Evolutionary conservation across 2,329 filamentous ascomycete species (phyloP).

Genomic region (Hymenoscyphus fructigenus): DNA sequence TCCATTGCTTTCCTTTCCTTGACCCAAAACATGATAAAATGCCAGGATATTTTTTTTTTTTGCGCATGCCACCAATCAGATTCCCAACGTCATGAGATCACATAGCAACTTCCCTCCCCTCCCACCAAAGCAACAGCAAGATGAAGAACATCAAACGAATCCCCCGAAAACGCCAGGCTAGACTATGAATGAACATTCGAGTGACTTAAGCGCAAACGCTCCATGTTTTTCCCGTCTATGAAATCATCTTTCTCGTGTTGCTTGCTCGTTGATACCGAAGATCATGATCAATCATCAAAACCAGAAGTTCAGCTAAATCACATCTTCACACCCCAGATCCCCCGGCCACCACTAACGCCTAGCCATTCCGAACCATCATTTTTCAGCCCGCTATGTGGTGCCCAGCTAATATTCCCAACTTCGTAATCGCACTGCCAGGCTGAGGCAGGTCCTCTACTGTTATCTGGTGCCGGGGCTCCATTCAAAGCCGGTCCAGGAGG

Average conservation of each 20-base stretch:
- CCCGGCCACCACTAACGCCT: conserved; percentile 76
- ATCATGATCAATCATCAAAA: conserved; percentile 3
- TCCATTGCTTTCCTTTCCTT: neutral
- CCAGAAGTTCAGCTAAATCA: conserved; percentile 19
- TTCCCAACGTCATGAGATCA: neutral
- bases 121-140: neutral
- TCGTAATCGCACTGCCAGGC: conserved; percentile 87
- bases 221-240: conserved; percentile 18
- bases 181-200: conserved; percentile 21
- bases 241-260: conserved; percentile 5
- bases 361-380: conserved; percentile 78
- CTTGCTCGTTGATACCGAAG: neutral
- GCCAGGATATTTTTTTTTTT: conserved; percentile 3
- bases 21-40: neutral
- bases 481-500: conserved; percentile 44
- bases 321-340: conserved; percentile 65
- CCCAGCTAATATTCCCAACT: conserved; percentile 82
- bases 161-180: conserved; percentile 25
- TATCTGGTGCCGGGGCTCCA: conserved; percentile 53
- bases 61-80: neutral
- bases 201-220: conserved; percentile 9
- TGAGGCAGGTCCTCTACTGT: conserved; percentile 65
- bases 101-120: neutral
- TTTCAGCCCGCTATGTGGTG: conserved; percentile 66
- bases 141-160: neutral